Evolutionary conservation across 306 rosid genomes (phyloP).

Genomic region (Morella rubra): DNA sequence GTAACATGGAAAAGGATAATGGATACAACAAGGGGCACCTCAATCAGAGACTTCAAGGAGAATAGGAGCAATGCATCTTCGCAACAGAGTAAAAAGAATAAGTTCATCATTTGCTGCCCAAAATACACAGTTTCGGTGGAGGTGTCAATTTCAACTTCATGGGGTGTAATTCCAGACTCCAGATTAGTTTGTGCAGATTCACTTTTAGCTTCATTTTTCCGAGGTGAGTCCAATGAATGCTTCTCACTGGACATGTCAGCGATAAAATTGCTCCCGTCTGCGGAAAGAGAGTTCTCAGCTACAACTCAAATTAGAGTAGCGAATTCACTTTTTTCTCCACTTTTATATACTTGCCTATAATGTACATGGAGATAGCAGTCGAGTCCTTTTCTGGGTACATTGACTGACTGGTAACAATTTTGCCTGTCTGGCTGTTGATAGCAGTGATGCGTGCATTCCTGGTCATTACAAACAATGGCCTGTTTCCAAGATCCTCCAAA

Average conservation of each 20-base stretch:
- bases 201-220: constrained; percentile 32
- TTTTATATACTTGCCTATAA: constrained; percentile 55
- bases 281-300: constrained; percentile 30
- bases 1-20: constrained; percentile 24
- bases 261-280: constrained; percentile 46
- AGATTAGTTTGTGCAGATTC: constrained; percentile 30
- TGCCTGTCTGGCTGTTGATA: constrained; percentile 53
- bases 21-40: constrained; percentile 49
- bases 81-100: constrained; percentile 57
- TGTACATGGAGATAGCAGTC: constrained; percentile 61
- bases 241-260: constrained; percentile 46
- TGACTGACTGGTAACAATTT: constrained; percentile 46
- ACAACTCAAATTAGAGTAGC: constrained; percentile 14
- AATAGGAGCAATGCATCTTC: constrained; percentile 63
- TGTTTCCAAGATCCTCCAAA: constrained; percentile 41
- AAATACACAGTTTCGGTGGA: constrained; percentile 35
- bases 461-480: constrained; percentile 49
- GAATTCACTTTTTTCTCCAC: constrained; percentile 26
- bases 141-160: constrained; percentile 38
- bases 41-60: constrained; percentile 50
- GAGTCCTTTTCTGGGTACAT: constrained; percentile 41
- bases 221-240: constrained; percentile 31
- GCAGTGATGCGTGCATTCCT: constrained; percentile 50
- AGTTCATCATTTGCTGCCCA: constrained; percentile 38
- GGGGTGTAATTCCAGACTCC: constrained; percentile 45